Base-by-base conservation (phyloP, 2,329 filamentous ascomycete species). In the Beauveria asiatica region DNA sequence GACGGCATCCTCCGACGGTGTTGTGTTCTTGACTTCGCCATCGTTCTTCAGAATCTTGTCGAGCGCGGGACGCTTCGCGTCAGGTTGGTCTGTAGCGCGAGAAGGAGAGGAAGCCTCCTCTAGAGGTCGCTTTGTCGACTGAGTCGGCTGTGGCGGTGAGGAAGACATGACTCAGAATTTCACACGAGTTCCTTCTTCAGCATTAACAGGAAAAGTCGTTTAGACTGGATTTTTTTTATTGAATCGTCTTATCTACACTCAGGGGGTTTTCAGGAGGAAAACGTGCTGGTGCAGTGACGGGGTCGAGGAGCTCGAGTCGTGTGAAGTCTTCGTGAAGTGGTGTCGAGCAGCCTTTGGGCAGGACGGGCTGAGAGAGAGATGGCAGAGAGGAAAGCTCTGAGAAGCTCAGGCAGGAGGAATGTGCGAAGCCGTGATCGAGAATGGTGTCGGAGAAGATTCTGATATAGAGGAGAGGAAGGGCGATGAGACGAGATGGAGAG, bases 91-190 rank as follows among this genome's bases (percentile, higher is more conserved):
- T 72, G 85, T 91, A 44, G 89, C 88, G 64, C 89, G 89, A 37
- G 92, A 96, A 41, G 94, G 94, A 10, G 94, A 99, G 19, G 94
- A 97, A 11, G 93, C 89, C 72, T 97, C 94, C 80, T 99, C 94
- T 65, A 99, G 85, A 63, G 94, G 94, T 70, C 94, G 92, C 84
- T 99, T 99, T 64, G 83, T 80, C 68, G 85, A 87, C 71, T 90
- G 85, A 62, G 86, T 88, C 55, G 84, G 84, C 63, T 80, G 80
- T 64, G 80, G 76, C 33, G 84, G 84, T 65, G 84, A 91, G 64
- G 87, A 83, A 77, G 89, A 92, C 89, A 92, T 92, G 68, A 74
- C 83, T 76, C 66, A 51, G 27, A 11, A 57, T 56, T 44, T 57
- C 52, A 56, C 52, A 56, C 52, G 11, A 27, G 39, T 54, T 45